Base-by-base conservation (phyloP, 768 basidiomycete species). In the Pilatotrama ljubarskyi region DNA sequence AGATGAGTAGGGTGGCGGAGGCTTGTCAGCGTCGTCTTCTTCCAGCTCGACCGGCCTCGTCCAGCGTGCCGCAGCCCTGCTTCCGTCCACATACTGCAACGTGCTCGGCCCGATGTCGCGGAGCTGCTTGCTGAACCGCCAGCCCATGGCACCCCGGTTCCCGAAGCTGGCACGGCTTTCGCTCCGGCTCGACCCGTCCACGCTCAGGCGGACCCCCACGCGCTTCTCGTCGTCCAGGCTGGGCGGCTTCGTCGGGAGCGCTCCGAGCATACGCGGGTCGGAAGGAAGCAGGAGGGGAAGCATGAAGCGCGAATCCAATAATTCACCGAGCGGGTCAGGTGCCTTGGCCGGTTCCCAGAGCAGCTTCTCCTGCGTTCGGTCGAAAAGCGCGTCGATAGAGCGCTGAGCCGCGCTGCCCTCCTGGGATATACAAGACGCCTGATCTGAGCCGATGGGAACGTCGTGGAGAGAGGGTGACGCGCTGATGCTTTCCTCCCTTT, bases 261-360 rank as follows among this genome's bases (percentile, higher is more conserved):
- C 90, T 18, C 90, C 86, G 8, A 95, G 78, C 72, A 91, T 79
- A 38, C 85, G 84, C 32, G 89, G 87, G 71, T 93, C 87, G 18
- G 87, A 85, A 7, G 95, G 95, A 49, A 97, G 85, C 20, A 85
- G 78, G 48, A 96, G 78, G 1, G 93, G 93, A 22, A 98, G 82
- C 94, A 98, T 98, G 72, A 90, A 85, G 64, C 95, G 83, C 24
- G 92, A 94, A 72, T 99, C 95, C 63, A 98, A 78, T 24, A 98
- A 75, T 72, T 99, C 97, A 29, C 95, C 95, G 1, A 95, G 81
- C 24, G 87, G 87, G 67, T 91, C 90, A 0, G 93, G 88, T 18
- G 92, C 83, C 52, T 82, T 83, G 0, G 84, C 78, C 14, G 95
- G 91, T 55, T 87, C 85, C 88, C 95, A 98, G 5, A 81, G 72